Conservation (phyloP, 345 rosid species). For the Pistacia integerrima region DNA sequence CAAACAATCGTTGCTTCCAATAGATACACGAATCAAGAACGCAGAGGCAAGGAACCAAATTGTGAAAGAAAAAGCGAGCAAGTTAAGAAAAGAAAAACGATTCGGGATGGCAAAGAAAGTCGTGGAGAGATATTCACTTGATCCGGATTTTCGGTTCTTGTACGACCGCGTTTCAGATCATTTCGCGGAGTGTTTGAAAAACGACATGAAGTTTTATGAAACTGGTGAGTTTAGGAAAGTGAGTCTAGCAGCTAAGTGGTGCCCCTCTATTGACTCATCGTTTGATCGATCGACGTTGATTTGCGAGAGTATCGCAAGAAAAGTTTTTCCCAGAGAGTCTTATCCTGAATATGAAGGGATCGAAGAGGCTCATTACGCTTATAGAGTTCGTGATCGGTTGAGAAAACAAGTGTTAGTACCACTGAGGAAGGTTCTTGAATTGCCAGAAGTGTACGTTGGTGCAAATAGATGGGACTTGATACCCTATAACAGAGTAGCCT, state of each 20-base stretch:
- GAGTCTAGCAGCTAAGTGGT: constrained; percentile 74
- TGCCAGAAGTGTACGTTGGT: constrained; percentile 65
- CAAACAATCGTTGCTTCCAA: neutral
- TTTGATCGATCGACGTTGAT: constrained; percentile 50
- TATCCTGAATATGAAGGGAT: constrained; percentile 54
- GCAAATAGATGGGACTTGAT: constrained; percentile 47
- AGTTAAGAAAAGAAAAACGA: constrained; percentile 36
- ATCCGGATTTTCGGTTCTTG: constrained; percentile 50
- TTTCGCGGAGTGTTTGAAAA: constrained; percentile 40
- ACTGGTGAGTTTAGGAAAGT: constrained; percentile 36
- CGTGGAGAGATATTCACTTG: constrained; percentile 34
- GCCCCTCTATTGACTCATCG: constrained; percentile 60
- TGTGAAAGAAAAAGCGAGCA: constrained; percentile 49
- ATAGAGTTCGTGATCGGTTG: constrained; percentile 61
- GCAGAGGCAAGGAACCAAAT: constrained; percentile 21
- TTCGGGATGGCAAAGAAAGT: constrained; percentile 46
- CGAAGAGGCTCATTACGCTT: constrained; percentile 66
- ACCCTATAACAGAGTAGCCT: constrained; percentile 56
- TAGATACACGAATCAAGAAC: constrained; percentile 19
- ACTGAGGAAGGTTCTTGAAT: constrained; percentile 47
- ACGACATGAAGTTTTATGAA: constrained; percentile 32
- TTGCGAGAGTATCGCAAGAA: constrained; percentile 53
- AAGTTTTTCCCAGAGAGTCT: constrained; percentile 41
- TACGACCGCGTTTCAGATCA: constrained; percentile 56
- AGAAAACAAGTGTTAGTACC: constrained; percentile 63